Conservation (phyloP, 116 monocot species). For the Cymodocea nodosa region DNA sequence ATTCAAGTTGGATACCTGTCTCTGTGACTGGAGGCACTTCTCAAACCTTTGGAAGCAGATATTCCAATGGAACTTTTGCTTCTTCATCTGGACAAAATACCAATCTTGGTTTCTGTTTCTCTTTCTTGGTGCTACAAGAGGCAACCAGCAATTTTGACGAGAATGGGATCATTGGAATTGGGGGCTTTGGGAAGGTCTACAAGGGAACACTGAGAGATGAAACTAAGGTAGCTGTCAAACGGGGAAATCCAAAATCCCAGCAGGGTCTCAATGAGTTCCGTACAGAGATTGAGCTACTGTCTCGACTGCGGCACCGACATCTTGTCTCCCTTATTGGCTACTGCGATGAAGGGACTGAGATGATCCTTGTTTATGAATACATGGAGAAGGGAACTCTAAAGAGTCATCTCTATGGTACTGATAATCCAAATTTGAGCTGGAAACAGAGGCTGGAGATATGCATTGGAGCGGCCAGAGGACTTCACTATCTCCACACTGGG, state of each 20-base stretch:
- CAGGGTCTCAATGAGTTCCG: conserved; percentile 50
- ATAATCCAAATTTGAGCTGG: conserved; percentile 36
- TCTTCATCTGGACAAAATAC: conserved; percentile 17
- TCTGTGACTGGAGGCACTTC: conserved; percentile 23
- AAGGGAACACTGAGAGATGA: conserved; percentile 39
- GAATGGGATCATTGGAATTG: conserved; percentile 42
- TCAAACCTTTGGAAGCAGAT: conserved; percentile 27
- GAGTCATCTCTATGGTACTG: conserved; percentile 50
- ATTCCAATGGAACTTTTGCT: conserved; percentile 26
- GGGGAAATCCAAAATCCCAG: conserved; percentile 43
- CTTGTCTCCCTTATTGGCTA: conserved; percentile 49
- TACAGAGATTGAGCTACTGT: conserved; percentile 46
- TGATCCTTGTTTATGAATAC: conserved; percentile 65
- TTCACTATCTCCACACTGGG: conserved; percentile 63
- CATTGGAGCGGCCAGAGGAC: conserved; percentile 56
- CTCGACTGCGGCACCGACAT: conserved; percentile 39
- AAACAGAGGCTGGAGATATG: conserved; percentile 55
- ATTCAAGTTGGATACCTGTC: conserved; percentile 36
- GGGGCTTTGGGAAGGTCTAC: conserved; percentile 63
- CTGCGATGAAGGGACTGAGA: conserved; percentile 55
- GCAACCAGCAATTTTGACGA: conserved; percentile 58
- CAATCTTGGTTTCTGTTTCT: conserved; percentile 23
- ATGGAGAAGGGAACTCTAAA: conserved; percentile 65
- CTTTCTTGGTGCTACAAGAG: conserved; percentile 38
- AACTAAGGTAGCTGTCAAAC: conserved; percentile 46